A percentile compares a stretch with the other conserved stretches of the same genome.
These are phyloP conservation scores for Pouteria campechiana DNA, from an alignment of 179 eudicot genomes.

Conservation along the genomic window DNA sequence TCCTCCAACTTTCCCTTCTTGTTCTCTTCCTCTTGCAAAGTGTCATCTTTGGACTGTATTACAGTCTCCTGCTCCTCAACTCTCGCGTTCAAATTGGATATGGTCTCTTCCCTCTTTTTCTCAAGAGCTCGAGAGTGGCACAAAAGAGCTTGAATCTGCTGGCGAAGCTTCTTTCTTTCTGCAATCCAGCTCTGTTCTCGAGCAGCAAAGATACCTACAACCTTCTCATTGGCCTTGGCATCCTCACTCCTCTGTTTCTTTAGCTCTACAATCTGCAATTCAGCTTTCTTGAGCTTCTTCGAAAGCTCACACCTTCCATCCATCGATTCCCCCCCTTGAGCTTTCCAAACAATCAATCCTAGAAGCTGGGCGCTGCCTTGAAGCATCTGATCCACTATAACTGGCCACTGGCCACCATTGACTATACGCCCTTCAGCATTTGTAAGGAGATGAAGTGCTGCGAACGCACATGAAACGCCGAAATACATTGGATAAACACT, in stretches of 20 bases:
- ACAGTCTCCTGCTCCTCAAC: slow-evolving; percentile 35
- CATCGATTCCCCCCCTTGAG: slow-evolving; percentile 21
- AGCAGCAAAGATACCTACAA: slow-evolving; percentile 64
- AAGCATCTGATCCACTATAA: slow-evolving; percentile 39
- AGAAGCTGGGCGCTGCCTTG: slow-evolving; percentile 57
- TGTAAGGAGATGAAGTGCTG: slow-evolving; percentile 38
- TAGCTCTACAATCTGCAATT: slow-evolving; percentile 42
- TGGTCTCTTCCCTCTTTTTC: slow-evolving; percentile 24
- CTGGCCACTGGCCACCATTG: slow-evolving; percentile 30
- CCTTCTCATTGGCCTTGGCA: slow-evolving; percentile 89
- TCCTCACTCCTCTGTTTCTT: slow-evolving; percentile 65
- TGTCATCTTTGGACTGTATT: slow-evolving; percentile 40
- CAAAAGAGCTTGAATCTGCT: slow-evolving; percentile 46
- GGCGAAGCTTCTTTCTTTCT: slow-evolving; percentile 58
- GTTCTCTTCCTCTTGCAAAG: slow-evolving; percentile 36
- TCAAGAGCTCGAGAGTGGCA: slow-evolving; percentile 47
- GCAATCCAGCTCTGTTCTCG: slow-evolving; percentile 73
- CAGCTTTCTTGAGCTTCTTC: slow-evolving; percentile 36
- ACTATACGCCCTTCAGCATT: slow-evolving; percentile 19
- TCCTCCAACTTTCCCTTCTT: slow-evolving; percentile 51
- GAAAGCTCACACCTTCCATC: slow-evolving; percentile 24
- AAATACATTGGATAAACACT: slow-evolving; percentile 54
- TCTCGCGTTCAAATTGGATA: slow-evolving; percentile 39
- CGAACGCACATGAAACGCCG: slow-evolving; percentile 67
- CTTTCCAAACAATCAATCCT: slow-evolving; percentile 63